Evolutionary conservation across 2,329 filamentous ascomycete genomes (phyloP).

Genomic region (Rhynchosporium graminicola): DNA sequence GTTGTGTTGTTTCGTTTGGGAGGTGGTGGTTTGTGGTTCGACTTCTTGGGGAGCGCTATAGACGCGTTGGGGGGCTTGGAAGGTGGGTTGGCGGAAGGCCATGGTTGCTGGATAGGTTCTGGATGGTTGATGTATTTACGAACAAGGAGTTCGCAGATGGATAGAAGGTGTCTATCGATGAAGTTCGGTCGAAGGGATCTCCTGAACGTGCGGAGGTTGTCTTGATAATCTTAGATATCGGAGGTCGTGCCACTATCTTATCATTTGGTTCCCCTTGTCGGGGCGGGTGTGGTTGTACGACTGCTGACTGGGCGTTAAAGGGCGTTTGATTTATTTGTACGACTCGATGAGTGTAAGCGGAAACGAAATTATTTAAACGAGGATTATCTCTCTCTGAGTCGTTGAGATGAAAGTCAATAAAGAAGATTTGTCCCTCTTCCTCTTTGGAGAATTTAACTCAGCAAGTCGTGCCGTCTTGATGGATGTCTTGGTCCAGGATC

Average conservation of each 20-base stretch:
- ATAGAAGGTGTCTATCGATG: not conserved
- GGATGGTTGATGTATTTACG: not conserved
- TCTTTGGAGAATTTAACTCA: not conserved
- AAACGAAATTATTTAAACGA: not conserved
- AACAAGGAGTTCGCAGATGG: not conserved
- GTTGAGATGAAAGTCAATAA: not conserved
- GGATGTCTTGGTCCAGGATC: constrained; percentile 3
- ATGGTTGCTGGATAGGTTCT: constrained; percentile 41
- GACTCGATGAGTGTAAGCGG: not conserved
- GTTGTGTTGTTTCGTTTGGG: constrained; percentile 21
- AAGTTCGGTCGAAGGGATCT: not conserved
- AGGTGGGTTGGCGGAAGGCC: constrained; percentile 62
- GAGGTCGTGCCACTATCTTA: constrained; percentile 11
- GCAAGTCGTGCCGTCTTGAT: not conserved
- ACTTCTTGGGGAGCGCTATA: constrained; percentile 45
- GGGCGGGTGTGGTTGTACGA: constrained; percentile 1
- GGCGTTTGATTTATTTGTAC: not conserved
- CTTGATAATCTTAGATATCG: not conserved
- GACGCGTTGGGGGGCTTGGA: constrained; percentile 53
- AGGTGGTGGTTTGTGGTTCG: constrained; percentile 33
- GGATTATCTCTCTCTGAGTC: too few relatives aligned
- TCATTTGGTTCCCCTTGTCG: constrained; percentile 11
- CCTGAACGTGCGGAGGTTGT: not conserved
- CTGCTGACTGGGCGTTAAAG: constrained; percentile 7
- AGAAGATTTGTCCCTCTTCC: not conserved